A percentile compares a stretch with the other conserved stretches of the same genome.
These are phyloP conservation scores for Prorocentrum cordatum DNA, from an alignment of 169 alveolate genomes.

Conservation along the genomic window DNA sequence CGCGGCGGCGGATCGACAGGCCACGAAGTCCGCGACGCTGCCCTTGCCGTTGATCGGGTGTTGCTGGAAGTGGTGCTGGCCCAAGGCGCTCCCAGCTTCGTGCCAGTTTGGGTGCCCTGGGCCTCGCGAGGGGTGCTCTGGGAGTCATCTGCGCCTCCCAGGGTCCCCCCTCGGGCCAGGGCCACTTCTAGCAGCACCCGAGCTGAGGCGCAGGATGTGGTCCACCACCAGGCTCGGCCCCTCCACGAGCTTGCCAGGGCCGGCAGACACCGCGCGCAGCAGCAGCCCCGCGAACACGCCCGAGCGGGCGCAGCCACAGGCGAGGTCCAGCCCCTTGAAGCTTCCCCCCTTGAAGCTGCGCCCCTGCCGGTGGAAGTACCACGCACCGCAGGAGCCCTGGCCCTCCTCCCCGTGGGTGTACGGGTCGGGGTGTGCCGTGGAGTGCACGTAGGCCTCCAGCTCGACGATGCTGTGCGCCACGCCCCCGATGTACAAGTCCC, in stretches of 20 bases:
- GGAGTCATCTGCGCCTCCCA: no score
- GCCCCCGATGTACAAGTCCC: not conserved
- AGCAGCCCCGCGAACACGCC: constrained; percentile 41
- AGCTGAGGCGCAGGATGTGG: constrained; percentile 29
- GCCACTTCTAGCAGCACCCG: no score
- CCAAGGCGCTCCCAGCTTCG: no score
- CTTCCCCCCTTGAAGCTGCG: constrained; percentile 38
- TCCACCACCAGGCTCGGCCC: constrained; percentile 57
- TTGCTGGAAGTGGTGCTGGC: no score
- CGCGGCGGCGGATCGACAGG: no score
- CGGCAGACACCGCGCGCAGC: constrained; percentile 1
- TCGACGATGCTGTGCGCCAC: constrained; percentile 4
- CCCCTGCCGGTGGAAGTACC: constrained; percentile 54
- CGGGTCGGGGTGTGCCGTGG: constrained; percentile 27
- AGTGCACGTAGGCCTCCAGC: constrained; percentile 54
- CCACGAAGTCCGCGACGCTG: no score
- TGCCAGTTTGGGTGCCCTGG: no score
- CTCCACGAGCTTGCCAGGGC: not conserved
- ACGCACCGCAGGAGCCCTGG: constrained; percentile 26
- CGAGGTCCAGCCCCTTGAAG: constrained; percentile 61
- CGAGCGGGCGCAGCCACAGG: constrained; percentile 14
- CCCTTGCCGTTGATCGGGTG: no score
- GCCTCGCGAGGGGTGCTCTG: no score
- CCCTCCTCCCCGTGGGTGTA: constrained; percentile 60
- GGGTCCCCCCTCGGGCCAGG: no score